Evolutionary conservation across 2,329 filamentous ascomycete genomes (phyloP).

Genomic region (Botrytis aclada): DNA sequence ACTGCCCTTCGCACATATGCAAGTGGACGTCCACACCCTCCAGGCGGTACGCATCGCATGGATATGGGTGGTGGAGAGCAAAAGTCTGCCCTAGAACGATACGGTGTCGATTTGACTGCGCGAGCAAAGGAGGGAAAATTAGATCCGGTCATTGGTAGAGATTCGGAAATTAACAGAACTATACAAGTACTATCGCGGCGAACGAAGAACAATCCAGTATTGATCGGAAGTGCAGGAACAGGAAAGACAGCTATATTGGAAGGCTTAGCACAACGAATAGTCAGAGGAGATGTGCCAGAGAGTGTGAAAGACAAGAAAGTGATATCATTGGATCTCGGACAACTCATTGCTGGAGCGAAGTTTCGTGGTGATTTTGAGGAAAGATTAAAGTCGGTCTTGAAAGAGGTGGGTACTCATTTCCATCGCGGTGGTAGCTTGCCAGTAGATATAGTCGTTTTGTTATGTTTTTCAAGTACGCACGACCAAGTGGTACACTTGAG

Average conservation of each 20-base stretch:
- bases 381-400: conserved; percentile 82
- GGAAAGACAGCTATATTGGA: conserved; percentile 94
- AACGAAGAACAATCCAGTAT: conserved; percentile 84
- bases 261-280: conserved; percentile 84
- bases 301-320: conserved; percentile 94
- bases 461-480: neutral
- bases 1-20: conserved; percentile 54
- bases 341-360: conserved; percentile 91
- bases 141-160: conserved; percentile 92
- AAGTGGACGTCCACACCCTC: conserved; percentile 76
- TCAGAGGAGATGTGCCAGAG: conserved; percentile 89
- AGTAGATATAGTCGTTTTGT: neutral
- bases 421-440: neutral
- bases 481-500: conserved; percentile 10
- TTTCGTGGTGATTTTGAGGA: conserved; percentile 97
- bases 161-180: conserved; percentile 86
- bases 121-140: conserved; percentile 84
- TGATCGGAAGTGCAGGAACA: conserved; percentile 82
- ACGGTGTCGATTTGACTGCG: conserved; percentile 84
- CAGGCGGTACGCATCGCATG: conserved; percentile 92
- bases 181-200: conserved; percentile 90
- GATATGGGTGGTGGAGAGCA: conserved; percentile 72
- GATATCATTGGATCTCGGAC: conserved; percentile 81
- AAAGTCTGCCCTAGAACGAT: conserved; percentile 87
- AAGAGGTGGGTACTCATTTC: conserved; percentile 54